These are phyloP conservation scores for Hypoxylon crocopeplum DNA, from an alignment of 495 filamentous ascomycete genomes.

Conservation along the genomic window DNA sequence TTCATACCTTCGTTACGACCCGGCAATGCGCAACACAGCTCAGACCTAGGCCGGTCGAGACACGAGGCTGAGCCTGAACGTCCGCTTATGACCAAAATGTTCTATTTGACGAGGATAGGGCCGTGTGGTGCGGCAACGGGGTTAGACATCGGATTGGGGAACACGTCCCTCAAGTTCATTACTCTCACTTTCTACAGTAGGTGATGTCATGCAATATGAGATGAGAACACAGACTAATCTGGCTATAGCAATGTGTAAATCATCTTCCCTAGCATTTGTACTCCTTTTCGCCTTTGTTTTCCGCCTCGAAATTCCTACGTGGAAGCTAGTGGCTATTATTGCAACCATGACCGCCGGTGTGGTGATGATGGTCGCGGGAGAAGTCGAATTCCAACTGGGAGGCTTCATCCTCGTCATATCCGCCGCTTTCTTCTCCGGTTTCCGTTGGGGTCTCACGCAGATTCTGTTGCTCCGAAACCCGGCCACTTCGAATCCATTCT, in stretches of 20 bases:
- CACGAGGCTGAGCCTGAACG: slow-evolving; percentile 65
- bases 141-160: slow-evolving; percentile 94
- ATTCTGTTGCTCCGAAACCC: slow-evolving; percentile 94
- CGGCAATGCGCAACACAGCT: slow-evolving; percentile 49
- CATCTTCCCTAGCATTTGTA: slow-evolving; percentile 92
- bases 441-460: slow-evolving; percentile 96
- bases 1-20: slow-evolving; percentile 87
- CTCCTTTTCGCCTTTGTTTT: slow-evolving; percentile 96
- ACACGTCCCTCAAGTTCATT: slow-evolving; percentile 94
- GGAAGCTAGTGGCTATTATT: slow-evolving; percentile 86
- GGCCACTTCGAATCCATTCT: slow-evolving; percentile 95
- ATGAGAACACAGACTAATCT: slow-evolving; percentile 3
- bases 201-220: slow-evolving; percentile 35
- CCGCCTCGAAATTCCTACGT: slow-evolving; percentile 85
- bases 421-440: slow-evolving; percentile 92
- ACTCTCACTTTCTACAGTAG: slow-evolving; percentile 94
- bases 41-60: slow-evolving; percentile 56
- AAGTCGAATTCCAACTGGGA: slow-evolving; percentile 86
- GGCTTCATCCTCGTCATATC: slow-evolving; percentile 93
- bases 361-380: slow-evolving; percentile 98
- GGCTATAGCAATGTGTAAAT: slow-evolving; percentile 93
- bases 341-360: slow-evolving; percentile 93
- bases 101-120: slow-evolving; percentile 90
- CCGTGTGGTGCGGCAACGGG: slow-evolving; percentile 94
- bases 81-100: slow-evolving; percentile 86